Percentiles rank a stretch among this genome's conserved stretches.
Conservation (phyloP, 139 green algal species). For the Auxenochlorella protothecoides region DNA sequence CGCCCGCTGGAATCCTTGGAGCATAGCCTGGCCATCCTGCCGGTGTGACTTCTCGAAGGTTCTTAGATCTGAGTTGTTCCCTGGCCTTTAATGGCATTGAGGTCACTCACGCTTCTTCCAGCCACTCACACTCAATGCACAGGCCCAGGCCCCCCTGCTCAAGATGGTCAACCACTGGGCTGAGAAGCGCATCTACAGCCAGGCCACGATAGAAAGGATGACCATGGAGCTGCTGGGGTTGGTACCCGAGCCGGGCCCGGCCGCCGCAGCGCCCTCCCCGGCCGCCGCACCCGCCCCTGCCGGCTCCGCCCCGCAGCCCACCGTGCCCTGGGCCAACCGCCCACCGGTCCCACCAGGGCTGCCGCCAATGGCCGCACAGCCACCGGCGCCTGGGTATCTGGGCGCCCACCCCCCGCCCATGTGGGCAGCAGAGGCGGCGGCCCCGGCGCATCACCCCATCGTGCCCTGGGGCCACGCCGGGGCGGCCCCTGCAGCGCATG, state of each 20-base stretch:
- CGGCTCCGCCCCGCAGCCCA: not conserved
- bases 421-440: too few relatives aligned
- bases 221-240: slow-evolving; percentile 5
- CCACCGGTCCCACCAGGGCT: not conserved
- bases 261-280: not conserved
- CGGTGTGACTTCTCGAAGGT: too few relatives aligned
- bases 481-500: not conserved
- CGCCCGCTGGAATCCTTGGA: too few relatives aligned
- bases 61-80: too few relatives aligned
- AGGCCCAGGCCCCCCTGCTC: slow-evolving; percentile 12
- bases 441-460: too few relatives aligned
- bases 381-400: too few relatives aligned
- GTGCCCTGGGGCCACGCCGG: too few relatives aligned
- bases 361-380: not conserved
- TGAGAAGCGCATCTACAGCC: slow-evolving; percentile 8
- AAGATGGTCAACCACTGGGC: slow-evolving; percentile 22
- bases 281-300: not conserved
- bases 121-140: not conserved
- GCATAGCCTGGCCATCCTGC: too few relatives aligned
- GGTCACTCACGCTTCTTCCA: too few relatives aligned
- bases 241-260: not conserved
- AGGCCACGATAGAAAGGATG: not conserved
- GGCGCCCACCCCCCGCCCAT: too few relatives aligned
- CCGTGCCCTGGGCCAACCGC: not conserved
- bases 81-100: too few relatives aligned